These are phyloP conservation scores for Cylindrotheca fusiformis DNA, from an alignment of 108 stramenopile genomes.

Conservation along the genomic window DNA sequence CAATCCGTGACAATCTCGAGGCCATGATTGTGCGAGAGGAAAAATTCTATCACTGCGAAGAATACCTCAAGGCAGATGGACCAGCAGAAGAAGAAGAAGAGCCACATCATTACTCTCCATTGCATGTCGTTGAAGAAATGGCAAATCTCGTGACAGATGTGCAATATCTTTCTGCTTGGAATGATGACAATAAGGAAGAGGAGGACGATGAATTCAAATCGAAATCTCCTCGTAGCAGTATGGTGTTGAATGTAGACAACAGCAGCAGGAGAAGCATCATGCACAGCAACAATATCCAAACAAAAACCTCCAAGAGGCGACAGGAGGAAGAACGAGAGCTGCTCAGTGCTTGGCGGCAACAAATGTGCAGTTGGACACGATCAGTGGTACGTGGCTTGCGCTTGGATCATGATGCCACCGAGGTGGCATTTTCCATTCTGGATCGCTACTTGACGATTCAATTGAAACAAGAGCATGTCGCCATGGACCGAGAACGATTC, in stretches of 20 bases:
- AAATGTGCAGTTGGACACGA: constrained; percentile 40
- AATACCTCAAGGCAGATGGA: constrained; percentile 1
- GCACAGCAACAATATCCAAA: neutral
- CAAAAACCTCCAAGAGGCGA: neutral
- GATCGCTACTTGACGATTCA: constrained; percentile 52
- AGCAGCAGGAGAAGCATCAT: neutral
- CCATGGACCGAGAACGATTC: constrained; percentile 55
- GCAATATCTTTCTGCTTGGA: too few relatives aligned
- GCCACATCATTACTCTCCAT: neutral
- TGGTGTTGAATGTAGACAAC: neutral
- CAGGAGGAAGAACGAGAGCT: neutral
- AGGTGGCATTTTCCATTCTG: constrained; percentile 56
- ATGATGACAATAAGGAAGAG: too few relatives aligned
- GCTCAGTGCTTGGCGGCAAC: constrained; percentile 27
- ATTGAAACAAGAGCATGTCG: constrained; percentile 6
- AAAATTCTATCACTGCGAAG: constrained; percentile 12
- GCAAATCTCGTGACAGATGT: constrained; percentile 26
- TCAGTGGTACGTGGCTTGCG: constrained; percentile 13
- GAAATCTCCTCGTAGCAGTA: neutral
- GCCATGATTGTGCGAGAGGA: constrained; percentile 21
- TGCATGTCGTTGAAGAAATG: constrained; percentile 14
- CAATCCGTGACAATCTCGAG: constrained; percentile 9
- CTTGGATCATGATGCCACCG: constrained; percentile 36
- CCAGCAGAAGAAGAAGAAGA: neutral
- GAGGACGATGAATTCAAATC: neutral